phyloP scores from a whole-genome alignment of 1,284 basidiomycete genomes.

The Tilletiopsis washingtonensis region DNA sequence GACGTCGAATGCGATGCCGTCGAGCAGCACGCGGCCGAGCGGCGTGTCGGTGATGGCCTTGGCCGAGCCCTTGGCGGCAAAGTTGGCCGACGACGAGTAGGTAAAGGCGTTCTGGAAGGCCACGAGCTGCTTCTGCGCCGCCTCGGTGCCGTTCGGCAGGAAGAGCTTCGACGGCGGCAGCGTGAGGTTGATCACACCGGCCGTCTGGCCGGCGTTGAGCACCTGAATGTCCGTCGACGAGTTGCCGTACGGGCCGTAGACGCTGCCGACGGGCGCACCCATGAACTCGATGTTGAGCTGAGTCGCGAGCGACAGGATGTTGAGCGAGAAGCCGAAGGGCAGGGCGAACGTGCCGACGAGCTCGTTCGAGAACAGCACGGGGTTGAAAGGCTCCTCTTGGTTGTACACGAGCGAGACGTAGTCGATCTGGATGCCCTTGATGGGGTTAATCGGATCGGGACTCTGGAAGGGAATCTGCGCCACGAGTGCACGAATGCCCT shows the following conservation, averaged over 20 bases:
- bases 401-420: conserved; percentile 59
- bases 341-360: conserved; percentile 60
- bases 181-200: conserved; percentile 61
- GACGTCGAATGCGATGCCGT: conserved; percentile 68
- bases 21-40: conserved; percentile 61
- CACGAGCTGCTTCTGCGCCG: conserved; percentile 40
- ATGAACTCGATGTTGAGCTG: conserved; percentile 57
- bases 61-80: conserved; percentile 61
- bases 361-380: conserved; percentile 56
- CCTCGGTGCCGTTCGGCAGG: conserved; percentile 54
- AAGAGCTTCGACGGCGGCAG: conserved; percentile 57
- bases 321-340: conserved; percentile 67
- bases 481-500: conserved; percentile 59
- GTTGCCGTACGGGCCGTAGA: conserved; percentile 18
- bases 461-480: conserved; percentile 60
- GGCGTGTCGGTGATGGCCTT: conserved; percentile 61
- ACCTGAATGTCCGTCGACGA: conserved; percentile 21
- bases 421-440: conserved; percentile 61
- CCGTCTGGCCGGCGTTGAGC: conserved; percentile 54
- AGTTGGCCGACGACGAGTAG: conserved; percentile 53
- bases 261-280: conserved; percentile 54
- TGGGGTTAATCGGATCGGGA: conserved; percentile 57
- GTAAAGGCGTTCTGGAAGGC: conserved; percentile 47
- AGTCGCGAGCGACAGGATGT: conserved; percentile 62
- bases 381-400: conserved; percentile 57